These are phyloP conservation scores for Dunaliella primolecta DNA, from an alignment of 139 green algal species.

Conservation along the genomic window DNA sequence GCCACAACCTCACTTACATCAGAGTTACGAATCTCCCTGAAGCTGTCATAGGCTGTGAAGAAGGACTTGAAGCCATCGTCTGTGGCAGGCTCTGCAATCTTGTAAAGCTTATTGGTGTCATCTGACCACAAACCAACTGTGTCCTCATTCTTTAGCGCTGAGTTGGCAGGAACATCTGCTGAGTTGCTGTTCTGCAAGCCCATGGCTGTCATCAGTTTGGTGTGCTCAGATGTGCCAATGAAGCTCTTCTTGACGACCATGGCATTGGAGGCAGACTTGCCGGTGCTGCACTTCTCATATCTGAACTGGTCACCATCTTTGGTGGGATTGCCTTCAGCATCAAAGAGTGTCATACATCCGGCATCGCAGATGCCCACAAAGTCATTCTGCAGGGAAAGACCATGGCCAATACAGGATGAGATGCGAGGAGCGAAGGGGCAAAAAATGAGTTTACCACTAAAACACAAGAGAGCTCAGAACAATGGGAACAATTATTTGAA, in stretches of 20 bases:
- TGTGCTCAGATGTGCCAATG: background rate
- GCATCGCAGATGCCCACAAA: no score
- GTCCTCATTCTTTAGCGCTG: no score
- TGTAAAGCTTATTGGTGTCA: background rate
- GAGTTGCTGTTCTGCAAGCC: background rate
- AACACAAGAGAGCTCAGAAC: no score
- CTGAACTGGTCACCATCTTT: background rate
- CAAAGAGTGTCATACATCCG: no score
- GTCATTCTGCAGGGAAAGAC: no score
- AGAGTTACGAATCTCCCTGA: background rate
- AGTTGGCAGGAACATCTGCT: no score
- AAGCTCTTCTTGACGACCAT: background rate
- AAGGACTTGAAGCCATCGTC: background rate
- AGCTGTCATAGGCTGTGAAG: background rate
- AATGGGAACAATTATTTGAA: no score
- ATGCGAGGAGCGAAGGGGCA: no score
- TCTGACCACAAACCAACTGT: background rate
- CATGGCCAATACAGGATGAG: no score
- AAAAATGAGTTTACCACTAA: no score
- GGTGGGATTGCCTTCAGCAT: background rate
- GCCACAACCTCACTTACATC: no score
- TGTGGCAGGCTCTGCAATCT: background rate
- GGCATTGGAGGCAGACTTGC: background rate
- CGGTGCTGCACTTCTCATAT: background rate
- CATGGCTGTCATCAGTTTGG: background rate